These are phyloP conservation scores for Botrytis pseudocinerea DNA, from an alignment of 2,329 filamentous ascomycete genomes.

Conservation along the genomic window DNA sequence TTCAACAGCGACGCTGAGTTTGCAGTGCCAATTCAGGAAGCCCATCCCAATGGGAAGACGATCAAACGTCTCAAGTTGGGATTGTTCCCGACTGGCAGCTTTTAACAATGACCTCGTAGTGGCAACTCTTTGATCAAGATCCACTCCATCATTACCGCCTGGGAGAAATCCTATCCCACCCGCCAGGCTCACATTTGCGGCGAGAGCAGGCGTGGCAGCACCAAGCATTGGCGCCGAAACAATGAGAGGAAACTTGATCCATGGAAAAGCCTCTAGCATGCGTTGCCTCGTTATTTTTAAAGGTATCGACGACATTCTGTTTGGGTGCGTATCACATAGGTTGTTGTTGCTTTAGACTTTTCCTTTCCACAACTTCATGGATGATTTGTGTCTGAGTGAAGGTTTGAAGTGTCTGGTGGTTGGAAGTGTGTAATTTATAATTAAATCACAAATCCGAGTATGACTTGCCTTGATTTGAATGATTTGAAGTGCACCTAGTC, in stretches of 20 bases:
- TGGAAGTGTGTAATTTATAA: not conserved
- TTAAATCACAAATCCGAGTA: not conserved
- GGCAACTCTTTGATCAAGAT: slow-evolving; percentile 24
- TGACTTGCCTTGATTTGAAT: not conserved
- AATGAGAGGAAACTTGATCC: slow-evolving; percentile 46
- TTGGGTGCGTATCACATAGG: not conserved
- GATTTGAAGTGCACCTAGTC: not conserved
- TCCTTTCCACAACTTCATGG: not conserved
- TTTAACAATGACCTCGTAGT: not conserved
- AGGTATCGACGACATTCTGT: not conserved
- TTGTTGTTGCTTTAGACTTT: not conserved
- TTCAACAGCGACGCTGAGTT: slow-evolving; percentile 42
- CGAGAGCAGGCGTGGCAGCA: slow-evolving; percentile 56
- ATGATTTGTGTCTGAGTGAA: not conserved
- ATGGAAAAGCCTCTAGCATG: slow-evolving; percentile 13
- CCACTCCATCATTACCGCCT: slow-evolving; percentile 39
- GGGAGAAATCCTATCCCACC: slow-evolving; percentile 53
- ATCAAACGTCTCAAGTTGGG: not conserved
- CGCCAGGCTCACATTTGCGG: slow-evolving; percentile 59
- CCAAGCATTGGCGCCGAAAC: slow-evolving; percentile 68
- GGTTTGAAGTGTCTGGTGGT: not conserved
- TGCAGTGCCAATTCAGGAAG: slow-evolving; percentile 48
- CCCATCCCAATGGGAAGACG: slow-evolving; percentile 50
- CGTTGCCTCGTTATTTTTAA: not conserved
- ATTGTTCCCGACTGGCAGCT: not conserved